Evolutionary conservation across 371 early-diverging fungal genomes (phyloP).

Genomic region (Catenaria anguillulae): DNA sequence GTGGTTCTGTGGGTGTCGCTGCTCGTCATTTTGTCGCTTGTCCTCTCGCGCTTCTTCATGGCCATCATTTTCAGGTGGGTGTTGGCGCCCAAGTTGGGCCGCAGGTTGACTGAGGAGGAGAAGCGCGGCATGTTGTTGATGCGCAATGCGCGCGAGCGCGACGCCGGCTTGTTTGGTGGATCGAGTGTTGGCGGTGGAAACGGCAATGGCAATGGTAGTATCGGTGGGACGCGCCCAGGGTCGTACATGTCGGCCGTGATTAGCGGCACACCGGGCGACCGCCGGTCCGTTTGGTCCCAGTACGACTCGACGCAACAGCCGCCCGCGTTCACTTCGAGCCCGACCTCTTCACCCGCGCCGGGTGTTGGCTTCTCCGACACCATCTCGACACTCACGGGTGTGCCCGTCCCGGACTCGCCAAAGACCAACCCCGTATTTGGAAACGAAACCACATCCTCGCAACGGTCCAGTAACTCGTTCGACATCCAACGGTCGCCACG

Average conservation of each 20-base stretch:
- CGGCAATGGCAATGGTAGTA: neutral
- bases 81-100: conserved; percentile 42
- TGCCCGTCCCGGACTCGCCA: no score
- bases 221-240: no score
- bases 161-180: neutral
- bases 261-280: no score
- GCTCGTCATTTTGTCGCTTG: conserved; percentile 58
- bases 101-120: neutral
- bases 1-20: conserved; percentile 26
- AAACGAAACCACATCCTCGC: neutral
- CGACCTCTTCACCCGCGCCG: neutral
- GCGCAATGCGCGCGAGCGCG: neutral
- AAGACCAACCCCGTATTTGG: neutral
- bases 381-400: no score
- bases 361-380: no score
- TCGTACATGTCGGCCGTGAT: neutral
- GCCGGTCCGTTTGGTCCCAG: neutral
- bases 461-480: no score
- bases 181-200: neutral
- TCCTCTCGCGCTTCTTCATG: conserved; percentile 62
- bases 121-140: neutral
- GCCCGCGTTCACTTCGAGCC: neutral
- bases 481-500: neutral
- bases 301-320: neutral
- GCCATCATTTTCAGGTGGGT: conserved; percentile 73